Percentiles rank a stretch among this genome's conserved stretches.
phyloP scores from a whole-genome alignment of 306 rosid species.

The Fragaria vesca region DNA sequence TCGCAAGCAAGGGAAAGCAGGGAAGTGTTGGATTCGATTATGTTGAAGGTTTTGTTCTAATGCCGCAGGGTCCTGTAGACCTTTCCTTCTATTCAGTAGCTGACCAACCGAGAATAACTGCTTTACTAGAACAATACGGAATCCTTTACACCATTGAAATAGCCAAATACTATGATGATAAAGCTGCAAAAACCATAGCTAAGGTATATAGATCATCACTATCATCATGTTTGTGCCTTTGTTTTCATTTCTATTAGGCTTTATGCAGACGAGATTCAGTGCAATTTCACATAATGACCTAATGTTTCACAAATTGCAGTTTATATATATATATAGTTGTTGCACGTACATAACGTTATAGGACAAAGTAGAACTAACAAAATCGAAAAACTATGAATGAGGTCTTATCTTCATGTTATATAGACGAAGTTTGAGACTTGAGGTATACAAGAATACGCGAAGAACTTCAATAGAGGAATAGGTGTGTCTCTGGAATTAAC shows the following conservation, averaged over 20 bases:
- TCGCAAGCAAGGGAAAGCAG: slow-evolving; percentile 31
- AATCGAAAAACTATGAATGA: too few species aligned
- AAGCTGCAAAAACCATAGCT: slow-evolving; percentile 22
- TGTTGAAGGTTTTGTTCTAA: slow-evolving; percentile 63
- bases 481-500: not conserved
- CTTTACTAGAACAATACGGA: slow-evolving; percentile 46
- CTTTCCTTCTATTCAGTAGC: slow-evolving; percentile 58
- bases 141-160: slow-evolving; percentile 60
- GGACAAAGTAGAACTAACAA: too few species aligned
- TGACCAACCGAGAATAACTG: slow-evolving; percentile 50
- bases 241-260: too few species aligned
- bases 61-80: slow-evolving; percentile 46
- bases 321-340: too few species aligned
- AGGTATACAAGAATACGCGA: too few species aligned
- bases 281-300: too few species aligned
- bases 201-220: slow-evolving; percentile 36
- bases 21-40: slow-evolving; percentile 44
- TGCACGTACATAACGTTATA: too few species aligned
- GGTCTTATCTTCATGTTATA: too few species aligned
- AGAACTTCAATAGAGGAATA: too few species aligned
- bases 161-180: slow-evolving; percentile 52
- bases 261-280: too few species aligned
- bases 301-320: too few species aligned
- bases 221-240: not conserved
- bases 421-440: too few species aligned